Conservation (phyloP, 2,329 filamentous ascomycete genomes). For the Cercospora berteroae region DNA sequence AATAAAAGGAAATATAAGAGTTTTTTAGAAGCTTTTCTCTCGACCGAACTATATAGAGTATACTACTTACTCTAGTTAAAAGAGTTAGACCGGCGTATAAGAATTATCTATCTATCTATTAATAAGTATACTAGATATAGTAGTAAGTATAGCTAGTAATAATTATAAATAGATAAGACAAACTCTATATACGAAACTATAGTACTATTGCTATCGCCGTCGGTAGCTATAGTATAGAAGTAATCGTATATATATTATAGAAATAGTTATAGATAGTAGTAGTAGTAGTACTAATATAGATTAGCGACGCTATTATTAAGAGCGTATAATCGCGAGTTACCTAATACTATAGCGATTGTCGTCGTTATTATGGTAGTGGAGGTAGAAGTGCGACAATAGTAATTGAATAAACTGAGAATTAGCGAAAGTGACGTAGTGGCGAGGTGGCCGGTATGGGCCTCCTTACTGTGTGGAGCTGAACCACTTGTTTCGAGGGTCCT, state of each 20-base stretch:
- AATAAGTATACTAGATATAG: too few species aligned
- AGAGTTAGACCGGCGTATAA: too few species aligned
- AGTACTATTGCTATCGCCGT: neutral
- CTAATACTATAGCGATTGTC: neutral
- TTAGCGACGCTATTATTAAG: neutral
- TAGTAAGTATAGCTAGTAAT: too few species aligned
- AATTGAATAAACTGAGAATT: neutral
- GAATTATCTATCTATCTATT: too few species aligned
- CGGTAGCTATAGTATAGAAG: neutral
- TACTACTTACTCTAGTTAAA: too few species aligned
- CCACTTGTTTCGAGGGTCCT: slow-evolving; percentile 2
- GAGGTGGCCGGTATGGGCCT: neutral
- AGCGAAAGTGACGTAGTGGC: neutral
- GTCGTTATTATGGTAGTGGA: neutral
- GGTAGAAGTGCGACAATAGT: neutral
- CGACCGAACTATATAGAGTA: too few species aligned
- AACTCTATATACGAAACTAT: neutral
- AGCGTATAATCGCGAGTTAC: neutral
- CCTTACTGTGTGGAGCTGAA: slow-evolving; percentile 1
- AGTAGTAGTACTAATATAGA: neutral
- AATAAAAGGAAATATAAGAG: too few species aligned
- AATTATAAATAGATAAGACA: too few species aligned
- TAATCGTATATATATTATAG: neutral
- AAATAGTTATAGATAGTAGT: neutral
- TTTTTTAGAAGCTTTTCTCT: too few species aligned